Evolutionary conservation across 257 asterid genomes (phyloP), one percentile per base, ranked within the genome.

Genomic region (Ophiorrhiza pumila): DNA sequence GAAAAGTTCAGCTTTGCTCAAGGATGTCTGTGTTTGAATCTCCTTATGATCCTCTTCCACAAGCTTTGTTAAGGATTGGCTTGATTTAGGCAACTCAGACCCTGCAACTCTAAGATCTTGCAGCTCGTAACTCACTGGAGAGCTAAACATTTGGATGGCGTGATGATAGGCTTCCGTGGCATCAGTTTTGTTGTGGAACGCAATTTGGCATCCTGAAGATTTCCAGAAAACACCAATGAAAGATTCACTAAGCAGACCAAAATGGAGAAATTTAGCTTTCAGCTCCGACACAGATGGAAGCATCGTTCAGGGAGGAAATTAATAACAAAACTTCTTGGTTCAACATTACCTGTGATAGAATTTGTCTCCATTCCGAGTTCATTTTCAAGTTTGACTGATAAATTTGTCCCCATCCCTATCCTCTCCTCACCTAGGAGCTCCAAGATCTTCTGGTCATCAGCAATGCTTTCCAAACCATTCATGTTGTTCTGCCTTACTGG

Each of bases 131-230:
- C 29, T 42, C 9, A 71, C 75, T 27, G 7, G 57, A 8, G 46
- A 37, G 43, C 68, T 42, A 58, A 71, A 71, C 67, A 71, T 71
- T 50, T 71, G 57, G 75, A 37, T 42, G 0, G 68, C 75, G 34
- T 71, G 41, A 13, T 0, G 57, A 58, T 71, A 71, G 10, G 75
- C 75, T 12, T 22, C 68, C 46, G 46, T 68, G n/a, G 75, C 75
- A 42, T 58, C 32, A 25, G 45, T 71, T 41, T 41, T 71, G 45
- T 42, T 10, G 7, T 7, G 68, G 75, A 57, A 71, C 4, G 20
- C 67, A 25, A 71, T 50, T 42, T 71, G 57, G 68, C 37, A 71
- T 57, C 57, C 31, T 35, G 68, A 71, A 57, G 58, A 71, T 71
- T 57, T 53, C 58, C 67, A 58, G 13, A 29, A 20, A 17, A 57